These are phyloP conservation scores for Melocanna baccifera DNA, from an alignment of 176 grass and related monocot species.

Conservation along the genomic window DNA sequence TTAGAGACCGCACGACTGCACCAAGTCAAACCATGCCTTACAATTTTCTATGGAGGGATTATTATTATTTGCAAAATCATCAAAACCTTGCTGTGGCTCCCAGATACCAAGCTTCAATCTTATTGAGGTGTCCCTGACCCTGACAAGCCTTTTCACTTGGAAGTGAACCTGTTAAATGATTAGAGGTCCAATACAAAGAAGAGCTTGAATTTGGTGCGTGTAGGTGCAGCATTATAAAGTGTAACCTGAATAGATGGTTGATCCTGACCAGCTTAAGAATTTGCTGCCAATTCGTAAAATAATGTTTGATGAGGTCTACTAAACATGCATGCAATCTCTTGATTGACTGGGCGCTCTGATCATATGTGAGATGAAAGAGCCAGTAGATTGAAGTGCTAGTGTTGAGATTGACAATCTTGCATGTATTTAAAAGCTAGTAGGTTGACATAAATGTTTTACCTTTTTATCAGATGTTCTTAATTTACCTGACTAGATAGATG, in stretches of 20 bases:
- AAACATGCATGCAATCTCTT: neutral
- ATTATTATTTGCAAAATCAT: neutral
- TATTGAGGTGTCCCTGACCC: neutral
- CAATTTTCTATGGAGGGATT: no score
- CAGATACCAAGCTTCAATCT: neutral
- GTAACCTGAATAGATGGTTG: no score
- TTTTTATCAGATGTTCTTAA: neutral
- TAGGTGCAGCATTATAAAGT: no score
- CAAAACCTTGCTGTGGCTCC: neutral
- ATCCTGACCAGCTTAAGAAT: no score
- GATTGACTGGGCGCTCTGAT: neutral
- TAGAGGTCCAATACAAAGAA: neutral
- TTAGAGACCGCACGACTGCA: no score
- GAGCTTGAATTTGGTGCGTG: neutral
- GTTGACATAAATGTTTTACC: neutral
- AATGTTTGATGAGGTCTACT: neutral
- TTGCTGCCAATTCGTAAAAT: no score
- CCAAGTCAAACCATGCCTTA: no score
- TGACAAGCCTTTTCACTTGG: neutral
- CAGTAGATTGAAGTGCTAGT: neutral
- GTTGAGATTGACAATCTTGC: neutral
- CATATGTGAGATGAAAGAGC: neutral
- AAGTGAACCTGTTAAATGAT: neutral
- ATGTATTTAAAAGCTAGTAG: neutral
- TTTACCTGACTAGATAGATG: neutral